Evolutionary conservation across 768 basidiomycete species (phyloP), one percentile per base, ranked within the genome.

Genomic region (Sarcodon aspratus): DNA sequence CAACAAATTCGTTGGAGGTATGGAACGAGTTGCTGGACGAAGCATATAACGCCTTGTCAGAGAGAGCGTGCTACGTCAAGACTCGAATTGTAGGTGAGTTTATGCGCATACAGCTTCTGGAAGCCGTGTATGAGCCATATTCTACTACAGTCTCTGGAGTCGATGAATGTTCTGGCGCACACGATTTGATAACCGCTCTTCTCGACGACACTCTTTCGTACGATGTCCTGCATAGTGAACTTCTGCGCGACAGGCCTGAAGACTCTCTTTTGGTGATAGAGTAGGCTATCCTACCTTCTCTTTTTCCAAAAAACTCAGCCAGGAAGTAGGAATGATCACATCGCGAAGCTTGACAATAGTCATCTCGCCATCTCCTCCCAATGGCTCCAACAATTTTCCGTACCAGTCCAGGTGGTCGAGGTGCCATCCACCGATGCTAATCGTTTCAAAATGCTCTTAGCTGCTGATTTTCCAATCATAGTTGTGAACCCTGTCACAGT

Each of bases 151-250:
- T 88, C 10, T 76, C 71, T 57, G 74, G 77, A 10, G 55, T 74
- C 46, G 78, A 81, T 59, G 62, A 75, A 55, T 72, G 67, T 60
- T 71, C 81, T 15, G 70, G 69, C 35, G 68, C 78, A 7, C 65
- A 66, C 35, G 77, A 82, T 32, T 63, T 90, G 4, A 75, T 89
- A 15, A 78, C 79, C 5, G 83, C 85, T 7, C 69, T 90, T 34
- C 66, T 90, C 12, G 75, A 81, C 40, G 79, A 88, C 48, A 85
- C 85, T 11, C 74, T 90, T 54, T 67, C 70, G 2, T 75, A 77
- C n/a, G 73, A 78, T 52, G 56, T 61, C 4, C 68, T 73, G 50
- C 70, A 67, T 45, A 13, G 17, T 11, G 62, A 67, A 33, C 56
- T 58, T 7, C 56, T 85, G 18, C 69, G 68, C 47, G 57, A 67